Base-by-base conservation (phyloP, 2,329 filamentous ascomycete species). In the Fusarium sp. region DNA sequence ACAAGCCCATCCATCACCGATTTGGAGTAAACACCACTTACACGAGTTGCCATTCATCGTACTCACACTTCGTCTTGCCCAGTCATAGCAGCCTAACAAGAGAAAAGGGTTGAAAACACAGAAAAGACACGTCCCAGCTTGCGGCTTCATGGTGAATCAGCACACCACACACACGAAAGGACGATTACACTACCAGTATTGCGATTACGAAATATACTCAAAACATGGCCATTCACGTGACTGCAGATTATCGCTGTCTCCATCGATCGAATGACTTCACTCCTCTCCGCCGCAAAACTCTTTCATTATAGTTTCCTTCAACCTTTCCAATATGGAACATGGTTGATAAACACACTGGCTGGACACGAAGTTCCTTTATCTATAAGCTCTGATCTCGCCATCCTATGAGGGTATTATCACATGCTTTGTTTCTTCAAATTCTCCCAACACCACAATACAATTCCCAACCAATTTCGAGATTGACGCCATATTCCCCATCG, bases 231-330 rank as follows among this genome's bases (percentile, higher is more conserved):
- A 42, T 19, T 37, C 66, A 69, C 66, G 66, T 69, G 66, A 69
- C 33, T 25, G 37, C 6, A 12, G n/a, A 61, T 63, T 33, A 39
- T 33, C 39, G 21, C 33, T 29, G 25, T 35, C 42, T 51, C 33
- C 23, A 58, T 58, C 33, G 21, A 51, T 69, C 49, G 58, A 37
- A 69, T 69, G 66, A 67, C 67, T 69, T 69, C 69, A 64, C 55
- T 59, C 66, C 52, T 63, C 31, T 51, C 49, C n/a, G 45, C 52
- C 25, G 39, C 45, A 59, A 55, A 68, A 65, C 44, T 72, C 56
- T 66, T 39, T 58, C 51, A 38, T 41, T 46, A 35, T 27, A 52
- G n/a, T 46, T 63, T 25, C 42, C 29, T 38, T 69, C 21, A 33
- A 48, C n/a, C 25, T 41, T n/a, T 38, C 25, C 37, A 35, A 29